Evolutionary conservation across 164 flowering plant genomes (phyloP).

Genomic region (Houttuynia cordata): DNA sequence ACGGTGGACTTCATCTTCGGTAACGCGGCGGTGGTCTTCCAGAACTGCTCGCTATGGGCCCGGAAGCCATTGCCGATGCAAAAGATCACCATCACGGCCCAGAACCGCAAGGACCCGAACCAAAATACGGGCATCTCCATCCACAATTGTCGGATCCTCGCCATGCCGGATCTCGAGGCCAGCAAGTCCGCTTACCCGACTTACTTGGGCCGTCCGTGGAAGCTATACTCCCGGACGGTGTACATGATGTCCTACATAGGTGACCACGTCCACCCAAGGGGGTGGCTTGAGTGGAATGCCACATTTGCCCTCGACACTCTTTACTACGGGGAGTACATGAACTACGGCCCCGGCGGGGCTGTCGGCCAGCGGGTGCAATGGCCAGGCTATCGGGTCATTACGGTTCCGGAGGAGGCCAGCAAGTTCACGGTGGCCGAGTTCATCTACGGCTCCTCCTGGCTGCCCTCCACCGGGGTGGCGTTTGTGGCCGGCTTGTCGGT

Average conservation of each 20-base stretch:
- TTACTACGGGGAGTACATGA: conserved; percentile 93
- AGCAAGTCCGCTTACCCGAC: conserved; percentile 38
- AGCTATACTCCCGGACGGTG: conserved; percentile 60
- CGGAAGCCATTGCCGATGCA: conserved; percentile 58
- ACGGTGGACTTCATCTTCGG: conserved; percentile 87
- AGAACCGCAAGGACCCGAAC: conserved; percentile 82
- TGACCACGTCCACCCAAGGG: conserved; percentile 62
- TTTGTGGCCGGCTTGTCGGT: conserved; percentile 57
- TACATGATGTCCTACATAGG: conserved; percentile 68
- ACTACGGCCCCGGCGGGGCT: conserved; percentile 75
- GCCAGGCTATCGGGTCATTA: conserved; percentile 79
- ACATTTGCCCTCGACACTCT: conserved; percentile 63
- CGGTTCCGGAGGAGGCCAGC: conserved; percentile 45
- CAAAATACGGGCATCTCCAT: conserved; percentile 94
- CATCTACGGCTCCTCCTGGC: conserved; percentile 80
- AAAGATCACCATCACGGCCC: conserved; percentile 76
- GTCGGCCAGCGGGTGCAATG: conserved; percentile 62
- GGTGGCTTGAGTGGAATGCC: conserved; percentile 88
- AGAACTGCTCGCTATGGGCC: conserved; percentile 54
- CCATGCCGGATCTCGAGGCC: conserved; percentile 44
- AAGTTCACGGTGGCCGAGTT: conserved; percentile 76
- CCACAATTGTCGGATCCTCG: conserved; percentile 56
- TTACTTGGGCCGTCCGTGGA: conserved; percentile 96
- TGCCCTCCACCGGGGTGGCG: conserved; percentile 88
- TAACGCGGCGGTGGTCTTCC: conserved; percentile 74